Percentiles rank a stretch among this genome's conserved stretches.
These are phyloP conservation scores for Neurospora cerealis DNA, from an alignment of 495 filamentous ascomycete genomes.

Conservation along the genomic window DNA sequence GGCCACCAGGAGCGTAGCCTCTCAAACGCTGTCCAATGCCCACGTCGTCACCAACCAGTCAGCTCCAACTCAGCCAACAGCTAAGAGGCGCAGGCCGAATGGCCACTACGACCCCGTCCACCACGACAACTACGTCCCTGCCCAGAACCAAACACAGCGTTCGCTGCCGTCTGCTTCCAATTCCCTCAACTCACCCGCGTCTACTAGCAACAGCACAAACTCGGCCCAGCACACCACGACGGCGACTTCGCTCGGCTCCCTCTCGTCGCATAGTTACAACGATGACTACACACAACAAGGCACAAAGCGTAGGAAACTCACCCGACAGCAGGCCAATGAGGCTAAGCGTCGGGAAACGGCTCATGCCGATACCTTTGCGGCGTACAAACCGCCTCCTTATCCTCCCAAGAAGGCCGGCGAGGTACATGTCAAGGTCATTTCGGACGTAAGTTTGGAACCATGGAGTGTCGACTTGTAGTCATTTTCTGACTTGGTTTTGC, in stretches of 20 bases:
- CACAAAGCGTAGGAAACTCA: conserved; percentile 75
- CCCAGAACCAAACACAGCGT: conserved; percentile 56
- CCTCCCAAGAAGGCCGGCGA: conserved; percentile 88
- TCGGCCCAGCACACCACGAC: conserved; percentile 80
- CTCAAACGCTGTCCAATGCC: conserved; percentile 20
- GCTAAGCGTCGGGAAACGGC: conserved; percentile 62
- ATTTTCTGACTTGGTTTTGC: conserved; percentile 3
- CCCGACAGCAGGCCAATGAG: conserved; percentile 69
- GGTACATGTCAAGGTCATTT: conserved; percentile 70
- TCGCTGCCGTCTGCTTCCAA: conserved; percentile 38
- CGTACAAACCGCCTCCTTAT: conserved; percentile 74
- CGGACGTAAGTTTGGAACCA: conserved; percentile 58
- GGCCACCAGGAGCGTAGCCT: conserved; percentile 16
- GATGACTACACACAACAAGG: conserved; percentile 48
- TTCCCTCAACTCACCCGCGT: conserved; percentile 48
- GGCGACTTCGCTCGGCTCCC: conserved; percentile 74
- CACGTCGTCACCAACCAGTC: conserved; percentile 9
- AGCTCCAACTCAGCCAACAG: conserved; percentile 21
- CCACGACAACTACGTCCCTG: conserved; percentile 44
- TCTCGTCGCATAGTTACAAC: conserved; percentile 51
- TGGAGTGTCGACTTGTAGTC: background rate
- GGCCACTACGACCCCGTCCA: conserved; percentile 39
- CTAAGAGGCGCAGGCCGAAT: conserved; percentile 43
- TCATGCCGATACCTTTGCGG: conserved; percentile 59
- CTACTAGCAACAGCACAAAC: conserved; percentile 67